These are phyloP conservation scores for Chlorella ohadii DNA, from an alignment of 139 green algal species.

Conservation along the genomic window DNA sequence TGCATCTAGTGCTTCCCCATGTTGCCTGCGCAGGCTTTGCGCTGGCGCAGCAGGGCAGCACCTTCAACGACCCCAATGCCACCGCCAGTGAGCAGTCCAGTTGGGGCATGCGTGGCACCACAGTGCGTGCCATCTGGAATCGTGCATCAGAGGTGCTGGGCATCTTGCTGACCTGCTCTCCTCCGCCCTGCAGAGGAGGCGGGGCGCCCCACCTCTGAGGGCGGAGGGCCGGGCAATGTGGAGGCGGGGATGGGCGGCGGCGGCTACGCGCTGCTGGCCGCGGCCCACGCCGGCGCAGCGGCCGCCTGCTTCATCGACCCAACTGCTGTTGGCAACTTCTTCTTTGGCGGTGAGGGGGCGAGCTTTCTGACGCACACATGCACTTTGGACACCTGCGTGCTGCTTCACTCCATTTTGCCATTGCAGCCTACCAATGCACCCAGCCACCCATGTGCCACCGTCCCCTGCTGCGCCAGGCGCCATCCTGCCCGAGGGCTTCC, in stretches of 20 bases:
- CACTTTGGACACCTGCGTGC: too few relatives aligned
- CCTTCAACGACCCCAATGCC: constrained; percentile 20
- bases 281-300: constrained; percentile 20
- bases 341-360: constrained; percentile 18
- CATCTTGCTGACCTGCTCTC: neutral
- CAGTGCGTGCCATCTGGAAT: neutral
- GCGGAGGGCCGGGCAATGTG: neutral
- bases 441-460: too few relatives aligned
- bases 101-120: too few relatives aligned
- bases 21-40: neutral
- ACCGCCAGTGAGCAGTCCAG: constrained; percentile 10
- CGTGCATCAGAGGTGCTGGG: too few relatives aligned
- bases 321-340: constrained; percentile 21
- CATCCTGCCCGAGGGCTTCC: constrained; percentile 33
- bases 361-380: too few relatives aligned
- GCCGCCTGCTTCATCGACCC: constrained; percentile 9
- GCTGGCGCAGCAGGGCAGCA: constrained; percentile 15
- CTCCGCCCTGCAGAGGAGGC: neutral
- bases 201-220: neutral
- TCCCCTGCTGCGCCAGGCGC: constrained; percentile 2
- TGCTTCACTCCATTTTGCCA: too few relatives aligned
- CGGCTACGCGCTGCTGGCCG: constrained; percentile 32
- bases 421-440: too few relatives aligned
- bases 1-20: too few relatives aligned
- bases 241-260: neutral